A percentile compares a stretch with the other conserved stretches of the same genome.
Evolutionary conservation across 2,329 filamentous ascomycete species (phyloP).

Genomic region (Pseudogymnoascus sp.): DNA sequence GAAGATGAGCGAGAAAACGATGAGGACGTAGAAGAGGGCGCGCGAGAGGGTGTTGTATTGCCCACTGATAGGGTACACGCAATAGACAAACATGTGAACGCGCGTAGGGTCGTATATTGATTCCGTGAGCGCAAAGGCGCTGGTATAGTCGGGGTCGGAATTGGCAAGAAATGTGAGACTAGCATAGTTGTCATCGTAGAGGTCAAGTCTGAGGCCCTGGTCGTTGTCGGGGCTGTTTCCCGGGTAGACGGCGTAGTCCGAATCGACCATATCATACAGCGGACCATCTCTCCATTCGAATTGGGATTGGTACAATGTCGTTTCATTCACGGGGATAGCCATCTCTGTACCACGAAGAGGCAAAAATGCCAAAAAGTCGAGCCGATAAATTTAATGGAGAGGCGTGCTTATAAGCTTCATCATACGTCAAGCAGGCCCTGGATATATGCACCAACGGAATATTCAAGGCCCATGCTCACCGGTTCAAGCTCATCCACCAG

Average conservation of each 20-base stretch:
- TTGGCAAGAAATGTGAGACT: neutral
- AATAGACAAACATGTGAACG: neutral
- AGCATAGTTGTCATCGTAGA: conserved; percentile 1
- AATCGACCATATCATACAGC: neutral
- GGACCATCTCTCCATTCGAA: neutral
- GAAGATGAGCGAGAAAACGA: conserved; percentile 14
- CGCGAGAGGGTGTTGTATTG: conserved; percentile 13
- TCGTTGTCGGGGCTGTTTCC: neutral
- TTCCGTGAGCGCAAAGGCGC: neutral
- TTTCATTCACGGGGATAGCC: neutral
- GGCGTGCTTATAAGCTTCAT: neutral
- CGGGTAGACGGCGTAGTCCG: neutral
- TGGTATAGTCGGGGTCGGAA: neutral
- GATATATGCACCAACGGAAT: neutral
- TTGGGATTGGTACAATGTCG: neutral
- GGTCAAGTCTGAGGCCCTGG: neutral
- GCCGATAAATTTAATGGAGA: neutral
- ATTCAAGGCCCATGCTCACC: neutral
- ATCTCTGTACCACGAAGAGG: neutral
- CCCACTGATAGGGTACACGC: conserved; percentile 13
- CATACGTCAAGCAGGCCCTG: neutral
- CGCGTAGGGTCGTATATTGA: neutral
- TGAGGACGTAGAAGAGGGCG: conserved; percentile 11
- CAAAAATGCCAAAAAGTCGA: too few relatives aligned
- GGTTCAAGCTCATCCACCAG: neutral